These are phyloP conservation scores for Nannochloropsis gaditana DNA, from an alignment of 108 stramenopile species.

Conservation along the genomic window DNA sequence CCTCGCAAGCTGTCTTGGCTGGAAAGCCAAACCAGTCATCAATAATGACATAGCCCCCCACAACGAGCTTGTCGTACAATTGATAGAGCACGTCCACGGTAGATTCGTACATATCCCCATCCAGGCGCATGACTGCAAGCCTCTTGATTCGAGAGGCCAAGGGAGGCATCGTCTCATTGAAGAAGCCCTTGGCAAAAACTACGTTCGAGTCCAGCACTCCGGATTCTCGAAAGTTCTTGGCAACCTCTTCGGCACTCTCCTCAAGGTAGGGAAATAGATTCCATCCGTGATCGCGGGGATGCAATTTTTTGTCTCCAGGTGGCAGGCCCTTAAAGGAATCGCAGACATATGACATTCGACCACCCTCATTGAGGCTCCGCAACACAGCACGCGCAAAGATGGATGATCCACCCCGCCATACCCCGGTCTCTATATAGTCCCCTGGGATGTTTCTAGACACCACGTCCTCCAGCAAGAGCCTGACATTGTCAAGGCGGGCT, in stretches of 20 bases:
- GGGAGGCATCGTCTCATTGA: conserved; percentile 47
- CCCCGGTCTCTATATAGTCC: conserved; percentile 26
- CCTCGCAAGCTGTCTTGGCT: conserved; percentile 6
- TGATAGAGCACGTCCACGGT: conserved; percentile 54
- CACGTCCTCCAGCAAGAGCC: background rate
- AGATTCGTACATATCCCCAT: conserved; percentile 55
- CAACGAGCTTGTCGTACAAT: conserved; percentile 34
- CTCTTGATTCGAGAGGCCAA: conserved; percentile 28
- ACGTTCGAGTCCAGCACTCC: conserved; percentile 23
- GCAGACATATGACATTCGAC: conserved; percentile 23
- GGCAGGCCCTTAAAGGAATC: conserved; percentile 32
- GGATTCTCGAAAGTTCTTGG: background rate
- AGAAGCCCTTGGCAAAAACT: conserved; percentile 48
- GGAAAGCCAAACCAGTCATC: conserved; percentile 24
- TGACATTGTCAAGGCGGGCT: background rate
- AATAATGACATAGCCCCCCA: conserved; percentile 24
- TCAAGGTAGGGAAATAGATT: conserved; percentile 43
- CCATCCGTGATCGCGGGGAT: conserved; percentile 34
- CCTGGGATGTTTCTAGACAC: background rate
- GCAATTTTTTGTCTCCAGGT: conserved; percentile 32
- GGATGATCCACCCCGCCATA: conserved; percentile 24
- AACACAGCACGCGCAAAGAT: conserved; percentile 22
- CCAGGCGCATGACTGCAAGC: conserved; percentile 40
- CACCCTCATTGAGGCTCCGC: background rate
- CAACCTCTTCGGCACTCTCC: conserved; percentile 18